These are phyloP conservation scores for Wilcoxina mikolae DNA, from an alignment of 495 filamentous ascomycete species.

Conservation along the genomic window DNA sequence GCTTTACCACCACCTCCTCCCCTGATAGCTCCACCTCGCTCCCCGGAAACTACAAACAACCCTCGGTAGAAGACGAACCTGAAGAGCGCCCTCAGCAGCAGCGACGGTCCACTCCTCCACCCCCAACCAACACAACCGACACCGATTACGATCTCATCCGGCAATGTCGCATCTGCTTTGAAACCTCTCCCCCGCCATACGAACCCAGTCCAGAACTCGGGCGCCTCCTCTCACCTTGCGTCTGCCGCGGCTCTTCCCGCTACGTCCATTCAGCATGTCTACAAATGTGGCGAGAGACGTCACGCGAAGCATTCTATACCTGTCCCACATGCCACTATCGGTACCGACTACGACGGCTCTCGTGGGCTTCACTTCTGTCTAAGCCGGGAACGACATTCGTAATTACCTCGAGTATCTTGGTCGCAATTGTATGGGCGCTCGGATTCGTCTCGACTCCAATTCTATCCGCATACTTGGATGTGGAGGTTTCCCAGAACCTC, in stretches of 20 bases:
- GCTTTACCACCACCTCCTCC: slow-evolving; percentile 1
- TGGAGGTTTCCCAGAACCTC: slow-evolving; percentile 33
- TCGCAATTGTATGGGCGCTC: slow-evolving; percentile 57
- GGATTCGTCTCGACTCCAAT: slow-evolving; percentile 90
- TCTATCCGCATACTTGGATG: slow-evolving; percentile 69
- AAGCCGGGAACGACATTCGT: slow-evolving; percentile 6
- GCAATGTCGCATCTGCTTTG: slow-evolving; percentile 84
- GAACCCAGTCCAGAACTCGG: slow-evolving; percentile 56
- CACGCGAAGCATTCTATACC: slow-evolving; percentile 54
- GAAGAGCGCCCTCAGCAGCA: slow-evolving; percentile 34
- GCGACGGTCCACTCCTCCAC: neutral
- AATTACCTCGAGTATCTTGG: slow-evolving; percentile 38
- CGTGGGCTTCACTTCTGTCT: neutral
- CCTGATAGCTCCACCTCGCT: slow-evolving; percentile 10
- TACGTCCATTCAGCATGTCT: slow-evolving; percentile 96
- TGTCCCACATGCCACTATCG: slow-evolving; percentile 80
- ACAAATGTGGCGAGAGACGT: slow-evolving; percentile 70
- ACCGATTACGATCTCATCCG: slow-evolving; percentile 38
- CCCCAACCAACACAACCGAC: neutral
- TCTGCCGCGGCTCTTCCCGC: slow-evolving; percentile 78
- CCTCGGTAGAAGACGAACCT: slow-evolving; percentile 25
- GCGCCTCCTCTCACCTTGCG: slow-evolving; percentile 78
- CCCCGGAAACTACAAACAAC: slow-evolving; percentile 22
- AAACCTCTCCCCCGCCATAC: slow-evolving; percentile 64
- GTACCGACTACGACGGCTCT: slow-evolving; percentile 64